phyloP scores from a whole-genome alignment of 495 filamentous ascomycete genomes.

The Penicillium subrubescens region DNA sequence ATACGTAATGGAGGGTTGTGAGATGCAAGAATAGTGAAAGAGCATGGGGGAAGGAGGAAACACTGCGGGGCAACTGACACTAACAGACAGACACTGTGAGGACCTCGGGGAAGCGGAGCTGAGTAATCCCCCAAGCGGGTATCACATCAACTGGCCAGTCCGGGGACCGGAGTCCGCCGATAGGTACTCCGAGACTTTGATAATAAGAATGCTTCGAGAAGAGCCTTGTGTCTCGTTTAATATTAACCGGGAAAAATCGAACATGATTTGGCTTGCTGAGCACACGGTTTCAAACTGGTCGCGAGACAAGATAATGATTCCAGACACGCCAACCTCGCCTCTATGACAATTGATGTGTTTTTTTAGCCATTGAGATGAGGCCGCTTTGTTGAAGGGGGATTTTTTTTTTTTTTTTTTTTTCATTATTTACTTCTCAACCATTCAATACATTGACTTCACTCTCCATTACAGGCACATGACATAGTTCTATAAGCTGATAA shows the following conservation, averaged over 20 bases:
- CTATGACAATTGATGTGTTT: too few relatives aligned
- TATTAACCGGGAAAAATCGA: too few relatives aligned
- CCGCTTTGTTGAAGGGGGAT: neutral
- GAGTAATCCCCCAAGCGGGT: neutral
- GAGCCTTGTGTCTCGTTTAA: too few relatives aligned
- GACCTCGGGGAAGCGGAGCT: neutral
- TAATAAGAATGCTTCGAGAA: too few relatives aligned
- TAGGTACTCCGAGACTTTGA: neutral
- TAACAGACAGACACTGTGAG: too few relatives aligned
- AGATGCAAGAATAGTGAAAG: neutral
- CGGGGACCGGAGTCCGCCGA: conserved; percentile 2
- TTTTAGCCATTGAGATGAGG: too few relatives aligned
- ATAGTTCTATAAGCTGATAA: neutral
- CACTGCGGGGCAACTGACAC: neutral
- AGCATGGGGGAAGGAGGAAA: neutral
- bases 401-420: neutral
- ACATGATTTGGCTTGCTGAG: too few relatives aligned
- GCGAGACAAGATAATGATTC: too few relatives aligned
- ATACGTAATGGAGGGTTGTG: neutral
- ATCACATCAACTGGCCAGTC: neutral
- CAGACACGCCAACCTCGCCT: too few relatives aligned
- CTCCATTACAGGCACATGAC: neutral
- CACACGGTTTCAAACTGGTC: too few relatives aligned
- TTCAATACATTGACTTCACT: neutral
- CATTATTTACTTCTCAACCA: neutral